These are phyloP conservation scores for Phytophthora macrochlamydospora DNA, from an alignment of 352 stramenopile species.

Conservation along the genomic window DNA sequence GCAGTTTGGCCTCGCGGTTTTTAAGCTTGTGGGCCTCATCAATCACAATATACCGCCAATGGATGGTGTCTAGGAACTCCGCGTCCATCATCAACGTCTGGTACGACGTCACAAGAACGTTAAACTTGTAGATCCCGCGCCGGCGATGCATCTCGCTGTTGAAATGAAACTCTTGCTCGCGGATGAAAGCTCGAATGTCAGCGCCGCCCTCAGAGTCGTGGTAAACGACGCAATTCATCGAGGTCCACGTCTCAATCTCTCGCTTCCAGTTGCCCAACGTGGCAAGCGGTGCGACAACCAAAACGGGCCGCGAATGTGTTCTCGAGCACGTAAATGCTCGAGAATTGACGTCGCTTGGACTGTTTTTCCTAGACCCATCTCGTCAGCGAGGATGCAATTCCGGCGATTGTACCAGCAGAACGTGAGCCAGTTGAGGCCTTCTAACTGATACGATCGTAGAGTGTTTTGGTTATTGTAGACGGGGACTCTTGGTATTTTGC, in stretches of 20 bases:
- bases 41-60: slow-evolving; percentile 98
- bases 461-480: slow-evolving; percentile 95
- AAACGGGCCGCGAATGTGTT: slow-evolving; percentile 96
- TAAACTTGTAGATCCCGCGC: slow-evolving; percentile 92
- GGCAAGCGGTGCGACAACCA: slow-evolving; percentile 98
- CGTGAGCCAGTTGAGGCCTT: slow-evolving; percentile 98
- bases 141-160: slow-evolving; percentile 78
- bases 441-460: slow-evolving; percentile 97
- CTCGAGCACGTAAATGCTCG: slow-evolving; percentile 91
- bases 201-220: slow-evolving; percentile 94
- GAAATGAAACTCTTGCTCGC: slow-evolving; percentile 97
- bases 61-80: slow-evolving; percentile 91
- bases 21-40: slow-evolving; percentile 99
- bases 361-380: slow-evolving; percentile 93
- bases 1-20: slow-evolving; percentile 95
- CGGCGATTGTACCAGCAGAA: slow-evolving; percentile 98
- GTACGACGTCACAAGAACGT: slow-evolving; percentile 98
- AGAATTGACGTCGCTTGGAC: slow-evolving; percentile 94
- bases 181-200: slow-evolving; percentile 93
- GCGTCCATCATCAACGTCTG: slow-evolving; percentile 96
- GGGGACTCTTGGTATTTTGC: slow-evolving; percentile 89
- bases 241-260: slow-evolving; percentile 99
- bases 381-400: slow-evolving; percentile 91
- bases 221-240: slow-evolving; percentile 99
- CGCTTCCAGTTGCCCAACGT: slow-evolving; percentile 99